Evolutionary conservation across 2,329 filamentous ascomycete genomes (phyloP).

Genomic region (Neofusicoccum cordaticola): DNA sequence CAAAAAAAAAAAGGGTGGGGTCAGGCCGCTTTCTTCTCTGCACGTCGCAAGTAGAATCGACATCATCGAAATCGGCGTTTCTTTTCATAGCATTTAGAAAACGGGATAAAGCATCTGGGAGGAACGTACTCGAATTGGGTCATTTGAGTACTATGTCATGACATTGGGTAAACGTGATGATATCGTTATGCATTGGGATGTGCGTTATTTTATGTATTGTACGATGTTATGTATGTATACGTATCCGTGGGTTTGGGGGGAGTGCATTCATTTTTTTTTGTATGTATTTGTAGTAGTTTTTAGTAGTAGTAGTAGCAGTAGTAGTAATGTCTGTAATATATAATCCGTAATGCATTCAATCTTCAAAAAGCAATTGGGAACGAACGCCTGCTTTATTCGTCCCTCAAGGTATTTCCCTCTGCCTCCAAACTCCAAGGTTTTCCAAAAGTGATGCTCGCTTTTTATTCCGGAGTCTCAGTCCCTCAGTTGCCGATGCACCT

Average conservation of each 20-base stretch:
- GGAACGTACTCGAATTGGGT: slow-evolving; percentile 10
- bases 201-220: slow-evolving; percentile 8
- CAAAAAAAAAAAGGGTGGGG: not conserved
- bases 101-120: slow-evolving; percentile 4
- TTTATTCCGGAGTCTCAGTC: not conserved
- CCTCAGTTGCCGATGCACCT: slow-evolving; percentile 34
- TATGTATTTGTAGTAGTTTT: not conserved
- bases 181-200: not conserved
- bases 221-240: slow-evolving; percentile 10
- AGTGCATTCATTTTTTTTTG: slow-evolving; percentile 36
- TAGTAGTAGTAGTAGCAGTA: not conserved
- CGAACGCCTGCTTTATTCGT: slow-evolving; percentile 1
- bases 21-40: not conserved
- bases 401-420: not conserved
- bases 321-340: not conserved
- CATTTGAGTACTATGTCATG: slow-evolving; percentile 10
- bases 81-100: slow-evolving; percentile 11
- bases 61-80: slow-evolving; percentile 1
- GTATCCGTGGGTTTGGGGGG: slow-evolving; percentile 24
- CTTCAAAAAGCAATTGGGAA: not conserved
- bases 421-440: not conserved
- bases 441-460: not conserved
- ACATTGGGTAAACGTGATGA: not conserved
- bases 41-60: not conserved
- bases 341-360: slow-evolving; percentile 3